These are phyloP conservation scores for Schizosaccharomyces versatilis DNA, from an alignment of 1,139 yeast species.

Conservation along the genomic window DNA sequence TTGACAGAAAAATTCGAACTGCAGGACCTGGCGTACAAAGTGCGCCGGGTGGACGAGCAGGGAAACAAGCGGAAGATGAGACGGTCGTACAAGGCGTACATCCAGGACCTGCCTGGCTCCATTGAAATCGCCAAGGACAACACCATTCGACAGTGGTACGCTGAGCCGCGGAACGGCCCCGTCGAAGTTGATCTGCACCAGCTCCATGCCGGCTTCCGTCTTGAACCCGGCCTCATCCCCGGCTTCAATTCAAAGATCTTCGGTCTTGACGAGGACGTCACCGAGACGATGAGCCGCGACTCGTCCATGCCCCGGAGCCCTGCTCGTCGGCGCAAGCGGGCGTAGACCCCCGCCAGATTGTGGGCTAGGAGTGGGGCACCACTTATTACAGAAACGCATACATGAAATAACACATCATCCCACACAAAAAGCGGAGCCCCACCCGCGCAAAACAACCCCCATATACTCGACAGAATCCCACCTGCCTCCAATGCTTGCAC, in stretches of 20 bases:
- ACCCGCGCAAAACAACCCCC: too few relatives aligned
- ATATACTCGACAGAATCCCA: too few relatives aligned
- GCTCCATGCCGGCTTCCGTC: neutral
- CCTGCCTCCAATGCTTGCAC: too few relatives aligned
- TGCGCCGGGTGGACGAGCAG: constrained; percentile 1
- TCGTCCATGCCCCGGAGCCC: neutral
- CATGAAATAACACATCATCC: too few relatives aligned
- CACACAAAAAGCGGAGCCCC: too few relatives aligned
- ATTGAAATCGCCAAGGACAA: neutral
- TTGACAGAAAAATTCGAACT: neutral
- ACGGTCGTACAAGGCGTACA: constrained; percentile 2
- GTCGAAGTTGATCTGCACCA: neutral
- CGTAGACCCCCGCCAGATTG: too few relatives aligned
- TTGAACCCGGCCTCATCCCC: neutral
- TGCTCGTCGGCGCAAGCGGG: neutral
- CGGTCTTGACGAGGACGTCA: neutral
- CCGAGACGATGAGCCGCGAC: neutral
- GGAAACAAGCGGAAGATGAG: constrained; percentile 3
- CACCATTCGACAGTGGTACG: neutral
- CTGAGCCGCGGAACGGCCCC: neutral
- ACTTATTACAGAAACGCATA: too few relatives aligned
- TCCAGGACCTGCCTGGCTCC: neutral
- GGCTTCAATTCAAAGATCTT: neutral
- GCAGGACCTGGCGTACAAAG: neutral
- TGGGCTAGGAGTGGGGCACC: too few relatives aligned